Conservation (phyloP, 306 rosid genomes). For the Dryas drummondii region DNA sequence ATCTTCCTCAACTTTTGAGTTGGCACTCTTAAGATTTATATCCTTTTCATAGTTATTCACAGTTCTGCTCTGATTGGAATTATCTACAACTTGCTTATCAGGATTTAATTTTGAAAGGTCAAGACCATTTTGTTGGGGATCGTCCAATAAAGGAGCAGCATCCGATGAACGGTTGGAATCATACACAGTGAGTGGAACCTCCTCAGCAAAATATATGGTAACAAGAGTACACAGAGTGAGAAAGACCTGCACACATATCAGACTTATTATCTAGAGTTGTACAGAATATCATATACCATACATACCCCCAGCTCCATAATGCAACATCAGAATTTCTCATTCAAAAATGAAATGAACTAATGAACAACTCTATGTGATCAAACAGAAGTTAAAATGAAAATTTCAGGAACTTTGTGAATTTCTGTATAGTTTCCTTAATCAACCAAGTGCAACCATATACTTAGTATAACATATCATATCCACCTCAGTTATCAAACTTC, state of each 20-base stretch:
- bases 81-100: slow-evolving; percentile 29
- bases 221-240: slow-evolving; percentile 78
- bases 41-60: slow-evolving; percentile 40
- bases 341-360: neutral
- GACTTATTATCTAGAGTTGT: slow-evolving; percentile 22
- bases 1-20: slow-evolving; percentile 49
- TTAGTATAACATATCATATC: neutral
- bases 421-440: neutral
- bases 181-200: slow-evolving; percentile 68
- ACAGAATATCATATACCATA: slow-evolving; percentile 8
- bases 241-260: slow-evolving; percentile 64
- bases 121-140: slow-evolving; percentile 50
- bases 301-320: neutral
- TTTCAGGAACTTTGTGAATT: neutral
- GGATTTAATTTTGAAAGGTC: slow-evolving; percentile 46
- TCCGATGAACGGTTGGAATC: slow-evolving; percentile 56
- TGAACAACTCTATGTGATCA: neutral
- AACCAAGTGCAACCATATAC: neutral
- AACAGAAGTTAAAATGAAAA: neutral
- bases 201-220: slow-evolving; percentile 87
- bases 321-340: neutral
- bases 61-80: slow-evolving; percentile 30
- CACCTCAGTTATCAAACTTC: neutral
- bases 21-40: slow-evolving; percentile 37
- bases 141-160: slow-evolving; percentile 83